Evolutionary conservation across 257 asterid genomes (phyloP).

Genomic region (Haberlea rhodopensis): DNA sequence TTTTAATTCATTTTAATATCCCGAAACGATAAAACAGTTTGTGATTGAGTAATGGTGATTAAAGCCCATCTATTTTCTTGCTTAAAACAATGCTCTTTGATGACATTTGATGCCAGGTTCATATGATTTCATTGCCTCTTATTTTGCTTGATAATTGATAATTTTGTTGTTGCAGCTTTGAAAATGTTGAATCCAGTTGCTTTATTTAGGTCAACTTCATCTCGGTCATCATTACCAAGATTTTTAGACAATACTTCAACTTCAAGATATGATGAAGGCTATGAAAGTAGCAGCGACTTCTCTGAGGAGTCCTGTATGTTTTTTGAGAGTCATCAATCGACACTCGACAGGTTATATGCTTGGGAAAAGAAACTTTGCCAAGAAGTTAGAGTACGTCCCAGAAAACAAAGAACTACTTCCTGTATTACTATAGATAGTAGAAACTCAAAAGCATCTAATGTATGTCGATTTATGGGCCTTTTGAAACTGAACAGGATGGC

Average conservation of each 20-base stretch:
- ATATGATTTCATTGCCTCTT: conserved; percentile 11
- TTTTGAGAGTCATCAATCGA: conserved; percentile 83
- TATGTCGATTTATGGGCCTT: background rate
- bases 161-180: conserved; percentile 52
- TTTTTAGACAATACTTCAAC: conserved; percentile 53
- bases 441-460: conserved; percentile 4
- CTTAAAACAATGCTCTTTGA: background rate
- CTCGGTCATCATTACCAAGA: conserved; percentile 79
- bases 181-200: conserved; percentile 92
- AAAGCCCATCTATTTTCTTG: background rate
- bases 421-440: no score
- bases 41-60: conserved; percentile 2
- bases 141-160: conserved; percentile 18
- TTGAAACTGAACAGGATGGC: conserved; percentile 54
- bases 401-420: conserved; percentile 18
- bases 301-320: conserved; percentile 57
- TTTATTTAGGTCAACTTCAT: conserved; percentile 70
- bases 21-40: background rate
- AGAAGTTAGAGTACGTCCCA: conserved; percentile 81
- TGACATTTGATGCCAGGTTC: conserved; percentile 4
- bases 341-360: conserved; percentile 75
- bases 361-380: conserved; percentile 98
- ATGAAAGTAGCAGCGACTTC: conserved; percentile 62
- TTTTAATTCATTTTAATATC: background rate
- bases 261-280: conserved; percentile 52